Evolutionary conservation across 2,329 filamentous ascomycete species (phyloP).

Genomic region (Magnaporthiopsis incrustans): DNA sequence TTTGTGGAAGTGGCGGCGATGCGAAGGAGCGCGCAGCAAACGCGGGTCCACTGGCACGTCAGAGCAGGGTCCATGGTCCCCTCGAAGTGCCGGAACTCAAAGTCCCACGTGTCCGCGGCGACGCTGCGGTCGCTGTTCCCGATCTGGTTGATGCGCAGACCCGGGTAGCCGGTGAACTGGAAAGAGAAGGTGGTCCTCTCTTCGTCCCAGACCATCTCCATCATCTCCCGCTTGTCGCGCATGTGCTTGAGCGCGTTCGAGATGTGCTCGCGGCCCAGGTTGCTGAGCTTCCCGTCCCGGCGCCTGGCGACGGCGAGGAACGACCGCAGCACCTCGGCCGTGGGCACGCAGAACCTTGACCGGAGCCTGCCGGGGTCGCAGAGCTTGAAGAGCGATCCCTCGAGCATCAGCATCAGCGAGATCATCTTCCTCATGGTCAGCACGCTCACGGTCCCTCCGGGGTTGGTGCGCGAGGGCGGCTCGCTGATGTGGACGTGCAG

Average conservation of each 20-base stretch:
- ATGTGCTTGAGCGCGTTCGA: neutral
- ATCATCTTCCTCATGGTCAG: conserved; percentile 3
- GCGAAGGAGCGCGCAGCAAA: conserved; percentile 4
- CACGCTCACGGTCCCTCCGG: neutral
- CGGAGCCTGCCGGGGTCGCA: neutral
- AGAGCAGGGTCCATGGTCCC: neutral
- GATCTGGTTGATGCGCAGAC: neutral
- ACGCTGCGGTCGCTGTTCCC: neutral
- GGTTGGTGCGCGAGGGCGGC: neutral
- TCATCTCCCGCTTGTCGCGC: neutral
- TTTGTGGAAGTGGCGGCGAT: neutral
- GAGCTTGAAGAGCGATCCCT: conserved; percentile 1
- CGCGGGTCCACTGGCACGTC: neutral
- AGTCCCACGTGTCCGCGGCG: neutral
- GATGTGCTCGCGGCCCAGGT: neutral
- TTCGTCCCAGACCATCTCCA: neutral
- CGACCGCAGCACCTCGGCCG: neutral
- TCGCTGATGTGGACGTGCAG: conserved; percentile 6
- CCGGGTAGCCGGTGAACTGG: neutral
- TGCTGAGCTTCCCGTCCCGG: neutral
- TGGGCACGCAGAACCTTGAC: neutral
- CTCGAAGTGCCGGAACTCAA: conserved; percentile 3
- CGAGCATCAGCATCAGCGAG: conserved; percentile 1
- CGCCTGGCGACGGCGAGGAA: neutral
- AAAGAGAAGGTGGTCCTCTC: neutral